Evolutionary conservation across 73 alveolate genomes (phyloP), one percentile per base, ranked within the genome.

Genomic region (Paramecium sonneborni): DNA sequence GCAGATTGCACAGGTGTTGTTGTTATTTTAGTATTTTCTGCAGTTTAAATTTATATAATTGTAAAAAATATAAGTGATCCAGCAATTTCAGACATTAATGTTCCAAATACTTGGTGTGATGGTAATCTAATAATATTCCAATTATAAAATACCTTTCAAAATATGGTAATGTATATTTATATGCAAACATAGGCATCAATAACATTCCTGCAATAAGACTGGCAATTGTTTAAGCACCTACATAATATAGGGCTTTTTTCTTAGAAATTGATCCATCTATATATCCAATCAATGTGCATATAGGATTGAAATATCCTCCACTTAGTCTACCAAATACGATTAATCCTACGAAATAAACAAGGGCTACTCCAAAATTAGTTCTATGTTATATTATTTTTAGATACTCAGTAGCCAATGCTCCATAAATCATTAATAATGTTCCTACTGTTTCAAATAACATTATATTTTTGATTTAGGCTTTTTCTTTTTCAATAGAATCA

Each of bases 271-370:
- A 18, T 7, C 85, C 46, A 68, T 68, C 85, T 7, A 68, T 68
- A 68, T 20, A 68, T 6, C 85, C 85, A 7, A 68, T 28, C 6
- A 68, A 24, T 5, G 85, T 68, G 18, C 12, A 10, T 5, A 68
- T 68, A 10, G 85, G 85, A 68, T 68, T 68, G 18, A 68, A 68
- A 18, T 68, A 46, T 18, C 85, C 85, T 20, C 85, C 85, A 23
- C 55, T 23, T 8, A 68, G 8, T 68, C 85, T 68, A 7, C 85
- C 85, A 68, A 12, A 68, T 6, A 68, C 12, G 5, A 68, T 68
- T 28, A 68, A 68, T 5, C 52, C 5, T 6, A 24, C 48, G 18
- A 68, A 68, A 24, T 68, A 68, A 23, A 68, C 48, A 7, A 68
- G 18, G 7, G 52, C 10, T 7, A 68, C 48, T 6, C 85, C 85